Conservation (phyloP, 495 filamentous ascomycete genomes). For the Aspergillus nanangensis region DNA sequence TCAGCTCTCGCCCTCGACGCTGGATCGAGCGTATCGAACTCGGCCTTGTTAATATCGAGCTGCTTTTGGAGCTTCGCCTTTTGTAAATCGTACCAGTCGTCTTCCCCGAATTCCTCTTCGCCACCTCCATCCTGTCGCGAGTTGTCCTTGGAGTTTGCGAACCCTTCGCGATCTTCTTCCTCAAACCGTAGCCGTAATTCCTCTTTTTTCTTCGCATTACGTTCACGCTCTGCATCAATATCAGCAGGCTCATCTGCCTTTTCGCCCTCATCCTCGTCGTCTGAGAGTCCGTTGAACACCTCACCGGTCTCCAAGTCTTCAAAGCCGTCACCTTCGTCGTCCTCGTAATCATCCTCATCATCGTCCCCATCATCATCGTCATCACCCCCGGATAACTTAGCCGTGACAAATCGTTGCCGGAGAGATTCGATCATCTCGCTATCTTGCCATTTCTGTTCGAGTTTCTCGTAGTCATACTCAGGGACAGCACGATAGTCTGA, state of each 20-base stretch:
- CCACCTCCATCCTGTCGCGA: conserved; percentile 54
- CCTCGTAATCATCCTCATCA: conserved; percentile 45
- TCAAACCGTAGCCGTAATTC: conserved; percentile 93
- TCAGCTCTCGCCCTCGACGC: conserved; percentile 74
- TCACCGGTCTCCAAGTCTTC: conserved; percentile 85
- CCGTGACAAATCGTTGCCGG: conserved; percentile 66
- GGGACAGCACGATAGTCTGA: conserved; percentile 75
- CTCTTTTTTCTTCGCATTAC: conserved; percentile 87
- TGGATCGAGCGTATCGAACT: conserved; percentile 83
- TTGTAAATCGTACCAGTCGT: conserved; percentile 97
- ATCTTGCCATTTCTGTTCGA: conserved; percentile 82
- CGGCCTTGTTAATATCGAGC: conserved; percentile 86
- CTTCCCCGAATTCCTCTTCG: conserved; percentile 83
- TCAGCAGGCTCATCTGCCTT: conserved; percentile 36
- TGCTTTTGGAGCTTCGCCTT: conserved; percentile 95
- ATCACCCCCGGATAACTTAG: conserved; percentile 46
- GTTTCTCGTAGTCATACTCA: conserved; percentile 68
- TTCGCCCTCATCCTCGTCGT: conserved; percentile 39
- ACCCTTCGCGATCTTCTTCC: conserved; percentile 92
- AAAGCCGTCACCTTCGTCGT: conserved; percentile 84
- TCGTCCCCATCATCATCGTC: conserved; percentile 39
- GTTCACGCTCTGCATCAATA: conserved; percentile 80
- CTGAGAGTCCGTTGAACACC: conserved; percentile 39
- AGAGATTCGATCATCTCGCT: conserved; percentile 72
- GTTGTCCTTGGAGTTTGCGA: conserved; percentile 77